Evolutionary conservation across 306 rosid species (phyloP).

Genomic region (Trifolium subterraneum): DNA sequence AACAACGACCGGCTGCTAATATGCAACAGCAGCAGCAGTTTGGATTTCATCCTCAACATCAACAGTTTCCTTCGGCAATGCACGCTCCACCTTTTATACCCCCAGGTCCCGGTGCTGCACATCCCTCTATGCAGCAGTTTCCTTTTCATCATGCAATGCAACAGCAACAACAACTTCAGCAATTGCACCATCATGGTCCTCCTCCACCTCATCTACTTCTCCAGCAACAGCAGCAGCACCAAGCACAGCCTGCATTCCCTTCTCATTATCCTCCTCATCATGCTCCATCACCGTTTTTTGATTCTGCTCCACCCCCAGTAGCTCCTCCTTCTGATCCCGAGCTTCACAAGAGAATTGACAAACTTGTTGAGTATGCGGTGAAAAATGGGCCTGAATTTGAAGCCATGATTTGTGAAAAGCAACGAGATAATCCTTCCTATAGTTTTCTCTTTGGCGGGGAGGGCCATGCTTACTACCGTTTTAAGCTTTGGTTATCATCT

Average conservation of each 20-base stretch:
- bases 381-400: conserved; percentile 97
- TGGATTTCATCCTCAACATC: conserved; percentile 89
- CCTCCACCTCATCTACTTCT: conserved; percentile 74
- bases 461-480: conserved; percentile 82
- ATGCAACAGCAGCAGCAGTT: conserved; percentile 74
- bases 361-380: conserved; percentile 84
- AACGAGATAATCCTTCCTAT: conserved; percentile 89
- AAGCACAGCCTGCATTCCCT: conserved; percentile 65
- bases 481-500: conserved; percentile 80
- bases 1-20: conserved; percentile 68
- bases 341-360: conserved; percentile 91
- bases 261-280: conserved; percentile 70
- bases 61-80: conserved; percentile 76
- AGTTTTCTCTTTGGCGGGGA: conserved; percentile 95
- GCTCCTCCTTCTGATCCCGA: conserved; percentile 89
- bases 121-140: conserved; percentile 77
- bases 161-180: conserved; percentile 63
- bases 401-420: conserved; percentile 94
- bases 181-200: conserved; percentile 64
- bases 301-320: conserved; percentile 70
- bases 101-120: conserved; percentile 85
- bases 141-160: conserved; percentile 73
- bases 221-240: conserved; percentile 75
- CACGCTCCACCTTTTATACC: conserved; percentile 86
- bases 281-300: conserved; percentile 65